Evolutionary conservation across 805 yeast genomes (phyloP), one percentile per base, ranked within the genome.

Genomic region (Yarrowia sp.): DNA sequence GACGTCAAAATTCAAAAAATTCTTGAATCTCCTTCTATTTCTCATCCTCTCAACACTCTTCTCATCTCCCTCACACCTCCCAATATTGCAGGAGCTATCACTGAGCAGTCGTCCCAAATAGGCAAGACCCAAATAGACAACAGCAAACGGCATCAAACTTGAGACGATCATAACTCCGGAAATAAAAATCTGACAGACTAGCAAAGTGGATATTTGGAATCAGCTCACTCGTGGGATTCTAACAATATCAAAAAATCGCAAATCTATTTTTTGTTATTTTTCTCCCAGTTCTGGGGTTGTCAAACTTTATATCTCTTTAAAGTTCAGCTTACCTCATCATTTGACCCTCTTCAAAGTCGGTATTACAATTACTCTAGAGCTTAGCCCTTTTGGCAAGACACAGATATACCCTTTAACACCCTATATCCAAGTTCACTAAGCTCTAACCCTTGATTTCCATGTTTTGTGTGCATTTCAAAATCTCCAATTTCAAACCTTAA

Each of bases 111-210:
- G 13, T 51, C 58, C 58, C 43, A 51, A 51, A 18, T 36, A 51
- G 58, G 58, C 11, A 51, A n/a, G 42, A 22, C 18, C 58, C 42
- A 36, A 51, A 51, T 36, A 51, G 42, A 50, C 32, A 17, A 13
- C 14, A 7, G 42, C 17, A 13, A 38, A 38, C 17, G 28, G 28
- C 28, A 22, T 22, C 28, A 22, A 22, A 22, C 28, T 22, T 22
- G 28, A 5, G 28, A 22, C 3, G 28, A 22, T 5, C 28, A 22
- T 22, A 22, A 5, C 28, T 3, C 8, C 3, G 38, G 38, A 35
- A 9, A 2, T 35, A 35, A 9, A 35, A 35, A 7, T 35, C 3
- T 2, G 18, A 14, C 3, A 9, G 18, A 2, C 1, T n/a, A n/a
- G 6, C 9, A 1, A 18, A 31, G 18, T 31, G 9, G 7, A 13